Evolutionary conservation across 1,139 yeast genomes (phyloP), one percentile per base, ranked within the genome.

Genomic region (Geotrichum histeridarum): DNA sequence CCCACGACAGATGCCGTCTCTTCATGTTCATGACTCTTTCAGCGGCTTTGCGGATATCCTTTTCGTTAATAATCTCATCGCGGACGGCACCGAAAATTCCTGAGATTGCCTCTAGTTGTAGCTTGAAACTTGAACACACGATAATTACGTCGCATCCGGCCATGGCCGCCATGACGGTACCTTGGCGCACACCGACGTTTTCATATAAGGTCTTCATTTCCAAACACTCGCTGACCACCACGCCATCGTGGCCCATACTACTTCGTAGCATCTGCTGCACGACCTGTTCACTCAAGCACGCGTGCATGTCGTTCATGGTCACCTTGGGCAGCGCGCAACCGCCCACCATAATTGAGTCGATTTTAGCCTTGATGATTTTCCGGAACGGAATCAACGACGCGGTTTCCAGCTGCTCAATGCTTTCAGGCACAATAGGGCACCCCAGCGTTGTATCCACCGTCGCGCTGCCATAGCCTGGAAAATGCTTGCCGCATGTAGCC

Each of bases 251-350:
- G 0, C 76, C 75, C 61, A 82, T 64, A 30, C 81, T 81, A 39
- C 74, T 71, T 36, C 88, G 68, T 38, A 83, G 68, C 38, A 82
- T 66, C 53, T 77, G 81, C 48, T 76, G 75, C n/a, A 82, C 71
- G 2, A 83, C 71, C n/a, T 77, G 69, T 4, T 85, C 85, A 22
- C 82, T 77, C 54, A 83, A 69, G 60, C 86, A 82, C 1, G 86
- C 86, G 64, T 81, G 85, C 48, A 80, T 75, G 61, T 82, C 87
- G 59, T 79, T 81, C 15, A 82, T 81, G 32, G 82, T 74, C 15
- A 82, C 76, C 50, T 80, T 78, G 1, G 87, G 87, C n/a, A 82
- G 78, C 3, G 84, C 85, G 59, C 85, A 82, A 4, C 86, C 86
- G n/a, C 86, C 83, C 3, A 80, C 84, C 69, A 78, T 74, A 31